A percentile compares a stretch with the other conserved stretches of the same genome.
phyloP scores from a whole-genome alignment of 2,329 filamentous ascomycete species.

The Fusarium dimerum region DNA sequence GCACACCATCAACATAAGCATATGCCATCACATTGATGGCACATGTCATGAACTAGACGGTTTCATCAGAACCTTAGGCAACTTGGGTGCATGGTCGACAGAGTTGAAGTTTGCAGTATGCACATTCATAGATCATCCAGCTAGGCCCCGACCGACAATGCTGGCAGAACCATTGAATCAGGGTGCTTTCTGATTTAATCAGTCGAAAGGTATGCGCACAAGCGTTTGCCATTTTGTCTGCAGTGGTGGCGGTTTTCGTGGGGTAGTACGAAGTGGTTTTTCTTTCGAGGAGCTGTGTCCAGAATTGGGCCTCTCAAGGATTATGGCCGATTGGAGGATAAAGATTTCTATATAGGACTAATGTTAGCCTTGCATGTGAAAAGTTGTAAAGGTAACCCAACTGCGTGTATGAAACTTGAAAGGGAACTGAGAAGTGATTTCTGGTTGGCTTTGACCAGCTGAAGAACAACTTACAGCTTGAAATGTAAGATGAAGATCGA shows the following conservation, averaged over 20 bases:
- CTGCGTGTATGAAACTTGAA: background rate
- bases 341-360: slow-evolving; percentile 16
- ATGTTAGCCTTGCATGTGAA: slow-evolving; percentile 28
- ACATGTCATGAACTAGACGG: slow-evolving; percentile 17
- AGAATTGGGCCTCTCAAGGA: slow-evolving; percentile 20
- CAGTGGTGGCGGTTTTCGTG: slow-evolving; percentile 14
- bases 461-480: background rate
- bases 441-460: background rate
- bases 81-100: slow-evolving; percentile 59
- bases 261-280: slow-evolving; percentile 19
- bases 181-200: slow-evolving; percentile 66
- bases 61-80: slow-evolving; percentile 22
- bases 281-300: slow-evolving; percentile 13
- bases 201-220: slow-evolving; percentile 66
- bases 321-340: slow-evolving; percentile 24
- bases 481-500: background rate
- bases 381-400: slow-evolving; percentile 4
- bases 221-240: slow-evolving; percentile 48
- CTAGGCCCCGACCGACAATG: slow-evolving; percentile 65
- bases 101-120: slow-evolving; percentile 67
- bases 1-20: slow-evolving; percentile 5
- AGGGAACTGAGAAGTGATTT: background rate
- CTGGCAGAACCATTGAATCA: slow-evolving; percentile 67
- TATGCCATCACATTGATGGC: slow-evolving; percentile 16
- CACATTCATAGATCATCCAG: slow-evolving; percentile 70